A percentile compares a stretch with the other conserved stretches of the same genome.
phyloP scores from a whole-genome alignment of 805 yeast genomes.

The Saccharomyces eubayanus region DNA sequence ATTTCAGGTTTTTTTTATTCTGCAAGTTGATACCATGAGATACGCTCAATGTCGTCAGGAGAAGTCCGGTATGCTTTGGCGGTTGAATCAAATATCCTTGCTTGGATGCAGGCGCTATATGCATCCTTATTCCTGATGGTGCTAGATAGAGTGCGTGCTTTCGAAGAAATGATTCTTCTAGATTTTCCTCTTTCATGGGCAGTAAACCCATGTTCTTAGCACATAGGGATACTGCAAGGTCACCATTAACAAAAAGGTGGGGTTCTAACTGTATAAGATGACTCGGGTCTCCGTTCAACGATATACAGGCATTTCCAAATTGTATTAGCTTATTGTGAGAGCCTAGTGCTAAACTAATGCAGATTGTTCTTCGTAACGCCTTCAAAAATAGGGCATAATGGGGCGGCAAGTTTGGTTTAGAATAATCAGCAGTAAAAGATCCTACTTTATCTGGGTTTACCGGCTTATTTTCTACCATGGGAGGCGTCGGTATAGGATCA shows the following conservation, averaged over 20 bases:
- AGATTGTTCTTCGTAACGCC: constrained; percentile 39
- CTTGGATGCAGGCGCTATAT: constrained; percentile 30
- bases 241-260: constrained; percentile 39
- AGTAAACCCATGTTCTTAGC: constrained; percentile 29
- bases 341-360: constrained; percentile 27
- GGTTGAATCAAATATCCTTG: constrained; percentile 32
- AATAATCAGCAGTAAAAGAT: constrained; percentile 28
- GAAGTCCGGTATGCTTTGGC: constrained; percentile 35
- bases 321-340: constrained; percentile 36
- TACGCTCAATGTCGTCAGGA: constrained; percentile 32
- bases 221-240: constrained; percentile 33
- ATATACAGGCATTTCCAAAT: constrained; percentile 41
- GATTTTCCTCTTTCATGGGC: constrained; percentile 25
- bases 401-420: constrained; percentile 33
- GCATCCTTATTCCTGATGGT: constrained; percentile 49
- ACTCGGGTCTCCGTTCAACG: constrained; percentile 18
- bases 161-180: constrained; percentile 18
- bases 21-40: constrained; percentile 32
- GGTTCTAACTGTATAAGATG: constrained; percentile 40
- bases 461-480: constrained; percentile 8
- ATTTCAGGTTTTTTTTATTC: constrained; percentile 31
- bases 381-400: constrained; percentile 41
- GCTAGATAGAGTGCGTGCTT: constrained; percentile 40
- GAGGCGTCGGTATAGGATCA: constrained; percentile 30
- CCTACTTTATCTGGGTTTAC: constrained; percentile 26